Evolutionary conservation across 345 rosid genomes (phyloP).

Genomic region (Acer saccharum): DNA sequence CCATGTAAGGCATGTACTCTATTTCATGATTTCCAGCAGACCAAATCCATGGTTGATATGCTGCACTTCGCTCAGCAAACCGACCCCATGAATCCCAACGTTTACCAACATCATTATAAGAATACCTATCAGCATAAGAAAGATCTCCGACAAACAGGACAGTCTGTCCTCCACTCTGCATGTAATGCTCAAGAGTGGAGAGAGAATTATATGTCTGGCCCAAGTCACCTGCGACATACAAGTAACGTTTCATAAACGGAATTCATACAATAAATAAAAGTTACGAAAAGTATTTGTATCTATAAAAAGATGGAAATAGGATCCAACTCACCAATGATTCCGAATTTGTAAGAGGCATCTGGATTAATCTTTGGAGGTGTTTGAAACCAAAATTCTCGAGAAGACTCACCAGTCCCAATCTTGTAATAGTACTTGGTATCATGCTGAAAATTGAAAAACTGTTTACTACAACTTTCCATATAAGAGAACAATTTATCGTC

Average conservation of each 20-base stretch:
- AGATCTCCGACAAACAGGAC: conserved; percentile 94
- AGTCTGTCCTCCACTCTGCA: conserved; percentile 81
- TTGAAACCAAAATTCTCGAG: conserved; percentile 86
- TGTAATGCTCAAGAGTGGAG: conserved; percentile 83
- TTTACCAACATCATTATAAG: conserved; percentile 70
- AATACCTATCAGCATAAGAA: conserved; percentile 90
- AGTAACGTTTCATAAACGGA: conserved; percentile 4
- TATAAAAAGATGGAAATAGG: not conserved
- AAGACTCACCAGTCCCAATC: conserved; percentile 65
- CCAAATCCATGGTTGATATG: conserved; percentile 98
- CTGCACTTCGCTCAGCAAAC: conserved; percentile 80
- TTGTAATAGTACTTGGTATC: conserved; percentile 87
- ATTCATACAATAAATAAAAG: not conserved
- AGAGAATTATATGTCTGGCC: conserved; percentile 96
- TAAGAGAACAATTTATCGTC: conserved; percentile 15
- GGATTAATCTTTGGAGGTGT: conserved; percentile 81
- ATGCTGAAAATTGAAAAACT: conserved; percentile 47
- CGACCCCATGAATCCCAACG: conserved; percentile 98
- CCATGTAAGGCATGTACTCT: conserved; percentile 94
- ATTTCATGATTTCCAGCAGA: conserved; percentile 93
- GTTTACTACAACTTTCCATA: not conserved
- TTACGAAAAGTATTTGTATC: not conserved
- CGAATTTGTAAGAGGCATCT: conserved; percentile 85
- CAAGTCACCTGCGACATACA: conserved; percentile 69
- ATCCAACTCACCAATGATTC: conserved; percentile 79